Conservation (phyloP, 495 filamentous ascomycete species). For the Jackrogersella multiformis region DNA sequence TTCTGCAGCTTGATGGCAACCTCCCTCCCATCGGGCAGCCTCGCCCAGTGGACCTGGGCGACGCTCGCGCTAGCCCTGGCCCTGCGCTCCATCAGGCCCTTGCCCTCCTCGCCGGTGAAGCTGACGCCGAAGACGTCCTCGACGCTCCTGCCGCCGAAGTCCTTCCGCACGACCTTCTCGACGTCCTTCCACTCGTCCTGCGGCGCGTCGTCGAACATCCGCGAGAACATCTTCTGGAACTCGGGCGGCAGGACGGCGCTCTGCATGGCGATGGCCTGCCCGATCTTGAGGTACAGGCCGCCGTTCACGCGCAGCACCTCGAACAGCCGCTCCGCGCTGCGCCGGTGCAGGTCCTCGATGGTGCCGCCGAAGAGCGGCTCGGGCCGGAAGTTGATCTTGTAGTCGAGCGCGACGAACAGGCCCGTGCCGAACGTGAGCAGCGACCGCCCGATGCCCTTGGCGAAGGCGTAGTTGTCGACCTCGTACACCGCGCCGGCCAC, state of each 20-base stretch:
- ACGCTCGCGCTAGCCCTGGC: constrained; percentile 91
- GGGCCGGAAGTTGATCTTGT: constrained; percentile 94
- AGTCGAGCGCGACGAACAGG: constrained; percentile 85
- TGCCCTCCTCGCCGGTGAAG: constrained; percentile 68
- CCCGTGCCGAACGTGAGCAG: constrained; percentile 81
- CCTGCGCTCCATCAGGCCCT: constrained; percentile 86
- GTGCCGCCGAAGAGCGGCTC: constrained; percentile 73
- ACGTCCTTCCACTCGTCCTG: constrained; percentile 93
- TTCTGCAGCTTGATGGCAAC: constrained; percentile 98
- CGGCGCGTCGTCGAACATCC: constrained; percentile 98
- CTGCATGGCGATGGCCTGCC: constrained; percentile 98
- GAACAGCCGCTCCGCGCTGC: constrained; percentile 84
- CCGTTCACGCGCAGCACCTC: constrained; percentile 84
- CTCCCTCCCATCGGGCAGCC: constrained; percentile 82
- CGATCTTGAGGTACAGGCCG: constrained; percentile 95
- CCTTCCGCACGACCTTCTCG: constrained; percentile 84
- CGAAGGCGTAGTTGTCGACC: constrained; percentile 77
- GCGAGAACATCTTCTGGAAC: constrained; percentile 92
- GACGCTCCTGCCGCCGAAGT: constrained; percentile 79
- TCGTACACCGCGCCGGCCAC: constrained; percentile 68
- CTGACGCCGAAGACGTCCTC: constrained; percentile 92
- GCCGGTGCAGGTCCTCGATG: constrained; percentile 76
- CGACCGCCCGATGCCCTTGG: constrained; percentile 80
- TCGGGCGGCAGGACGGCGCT: constrained; percentile 90
- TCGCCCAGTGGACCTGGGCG: constrained; percentile 95